Base-by-base conservation (phyloP, 768 basidiomycete genomes). In the Rhodocollybia butyracea region DNA sequence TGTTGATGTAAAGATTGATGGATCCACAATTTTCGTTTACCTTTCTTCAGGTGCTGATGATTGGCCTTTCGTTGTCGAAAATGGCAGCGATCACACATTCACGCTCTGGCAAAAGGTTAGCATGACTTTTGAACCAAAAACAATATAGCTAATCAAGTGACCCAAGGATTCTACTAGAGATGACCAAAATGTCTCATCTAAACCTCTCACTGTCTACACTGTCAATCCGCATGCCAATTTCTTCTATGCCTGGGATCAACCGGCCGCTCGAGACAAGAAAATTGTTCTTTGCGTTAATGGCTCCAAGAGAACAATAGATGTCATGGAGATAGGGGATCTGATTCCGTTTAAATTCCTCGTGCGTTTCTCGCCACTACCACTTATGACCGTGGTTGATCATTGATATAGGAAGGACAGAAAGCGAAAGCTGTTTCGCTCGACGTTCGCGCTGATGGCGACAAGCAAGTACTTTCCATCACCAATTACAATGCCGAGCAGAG, bases 271-370 rank as follows among this genome's bases (percentile, higher is more conserved):
- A 43, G 86, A 89, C 61, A 98, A 96, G 72, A 86, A 84, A 59
- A 74, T 99, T 24, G 68, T 83, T 32, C 74, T 99, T 21, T 67
- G 68, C 10, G 77, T 86, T 46, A 85, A 85, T 40, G 79, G 80
- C 22, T 71, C 81, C 51, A 81, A 80, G 11, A 81, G 91, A 27
- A 68, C 77, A 21, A 75, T 98, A 48, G 96, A 98, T 66, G 86
- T 96, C 57, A 87, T 96, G 86, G 97, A 98, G 69, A 98, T 99
- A 21, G 97, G 97, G 26, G 82, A 89, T 60, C 80, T 96, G 5
- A 70, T 91, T 12, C 97, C 97, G 1, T 95, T 95, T 78, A 91
- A 83, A 67, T 91, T 96, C 66, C 73, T 75, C 43, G 91, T 92
- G 60, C 57, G 83, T 73, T 21, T 31, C 43, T 43, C 5, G 31